Evolutionary conservation across 176 grass and related monocot species (phyloP).

Genomic region (Chrysopogon serrulatus): DNA sequence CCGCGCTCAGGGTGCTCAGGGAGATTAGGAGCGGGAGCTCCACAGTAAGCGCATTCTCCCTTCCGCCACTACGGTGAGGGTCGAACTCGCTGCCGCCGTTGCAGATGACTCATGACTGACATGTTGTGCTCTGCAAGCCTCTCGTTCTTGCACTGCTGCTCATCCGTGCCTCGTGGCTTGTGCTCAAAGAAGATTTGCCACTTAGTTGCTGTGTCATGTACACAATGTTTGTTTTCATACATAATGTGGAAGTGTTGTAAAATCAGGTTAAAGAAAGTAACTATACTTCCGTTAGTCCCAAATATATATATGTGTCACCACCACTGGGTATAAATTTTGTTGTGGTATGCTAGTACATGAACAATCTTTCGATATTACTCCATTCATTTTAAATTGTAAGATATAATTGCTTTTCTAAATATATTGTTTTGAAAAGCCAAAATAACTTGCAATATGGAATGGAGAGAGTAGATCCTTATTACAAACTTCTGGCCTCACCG

Average conservation of each 20-base stretch:
- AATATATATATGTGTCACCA: too few relatives aligned
- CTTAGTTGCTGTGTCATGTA: not conserved
- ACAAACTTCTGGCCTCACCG: too few relatives aligned
- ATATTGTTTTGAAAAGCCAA: too few relatives aligned
- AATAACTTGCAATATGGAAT: too few relatives aligned
- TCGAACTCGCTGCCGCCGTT: not conserved
- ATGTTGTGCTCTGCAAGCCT: not conserved
- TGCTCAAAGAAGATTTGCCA: not conserved
- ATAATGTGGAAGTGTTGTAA: not conserved
- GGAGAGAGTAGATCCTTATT: too few relatives aligned
- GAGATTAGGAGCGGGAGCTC: slow-evolving; percentile 76
- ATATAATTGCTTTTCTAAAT: too few relatives aligned
- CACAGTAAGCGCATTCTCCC: slow-evolving; percentile 51
- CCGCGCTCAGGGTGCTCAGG: slow-evolving; percentile 49
- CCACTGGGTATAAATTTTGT: too few relatives aligned
- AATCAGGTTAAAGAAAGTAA: too few relatives aligned
- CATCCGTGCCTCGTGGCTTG: not conserved
- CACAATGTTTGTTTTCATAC: not conserved
- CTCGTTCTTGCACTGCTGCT: not conserved
- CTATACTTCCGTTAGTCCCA: too few relatives aligned
- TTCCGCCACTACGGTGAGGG: slow-evolving; percentile 46
- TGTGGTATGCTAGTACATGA: too few relatives aligned
- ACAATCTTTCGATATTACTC: too few relatives aligned
- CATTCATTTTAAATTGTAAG: too few relatives aligned
- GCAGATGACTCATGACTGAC: slow-evolving; percentile 18